Evolutionary conservation across 2,329 filamentous ascomycete genomes (phyloP).

Genomic region (Colletotrichum salicis): DNA sequence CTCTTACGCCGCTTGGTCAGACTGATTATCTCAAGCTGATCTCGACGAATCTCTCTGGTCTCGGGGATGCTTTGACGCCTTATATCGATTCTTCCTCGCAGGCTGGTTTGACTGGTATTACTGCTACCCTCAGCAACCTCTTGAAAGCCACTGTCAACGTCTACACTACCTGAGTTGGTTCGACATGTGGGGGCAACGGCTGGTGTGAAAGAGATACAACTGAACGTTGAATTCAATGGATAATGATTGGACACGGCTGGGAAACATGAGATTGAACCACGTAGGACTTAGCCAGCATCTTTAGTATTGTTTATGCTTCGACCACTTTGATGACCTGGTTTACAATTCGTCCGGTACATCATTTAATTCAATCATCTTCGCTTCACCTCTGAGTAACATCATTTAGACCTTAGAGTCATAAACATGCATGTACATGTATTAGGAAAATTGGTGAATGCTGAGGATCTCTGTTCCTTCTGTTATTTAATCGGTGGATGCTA

Average conservation of each 20-base stretch:
- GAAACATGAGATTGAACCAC: neutral
- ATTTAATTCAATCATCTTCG: neutral
- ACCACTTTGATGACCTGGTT: neutral
- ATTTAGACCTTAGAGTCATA: no score
- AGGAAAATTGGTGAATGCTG: no score
- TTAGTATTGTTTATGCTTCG: neutral
- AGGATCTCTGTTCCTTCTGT: no score
- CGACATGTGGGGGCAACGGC: no score
- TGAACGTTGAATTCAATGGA: neutral
- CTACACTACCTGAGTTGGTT: neutral
- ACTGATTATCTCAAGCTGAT: neutral
- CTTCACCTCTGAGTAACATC: neutral
- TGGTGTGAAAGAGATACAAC: neutral
- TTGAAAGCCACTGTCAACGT: neutral
- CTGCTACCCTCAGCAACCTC: neutral
- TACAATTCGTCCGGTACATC: neutral
- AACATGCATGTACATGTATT: no score
- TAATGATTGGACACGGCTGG: neutral
- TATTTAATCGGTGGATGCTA: no score
- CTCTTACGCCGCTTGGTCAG: neutral
- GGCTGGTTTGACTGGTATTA: accelerated
- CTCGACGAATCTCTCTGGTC: neutral
- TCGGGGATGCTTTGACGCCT: neutral
- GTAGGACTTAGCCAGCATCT: neutral
- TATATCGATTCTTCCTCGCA: neutral